These are phyloP conservation scores for Thymus quinquecostatus DNA, from an alignment of 257 asterid species.

Conservation along the genomic window DNA sequence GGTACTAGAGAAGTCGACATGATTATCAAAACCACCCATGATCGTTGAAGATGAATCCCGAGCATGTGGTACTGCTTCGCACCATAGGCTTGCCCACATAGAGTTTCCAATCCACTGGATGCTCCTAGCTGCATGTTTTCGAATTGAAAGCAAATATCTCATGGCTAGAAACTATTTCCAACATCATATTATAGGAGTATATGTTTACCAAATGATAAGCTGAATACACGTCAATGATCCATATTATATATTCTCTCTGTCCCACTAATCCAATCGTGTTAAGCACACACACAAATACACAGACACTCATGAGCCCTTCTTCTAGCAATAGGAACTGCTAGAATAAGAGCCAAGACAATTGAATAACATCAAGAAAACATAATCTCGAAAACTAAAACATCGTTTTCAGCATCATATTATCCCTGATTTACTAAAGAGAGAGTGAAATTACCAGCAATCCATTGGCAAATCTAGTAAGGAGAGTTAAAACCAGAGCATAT, in stretches of 20 bases:
- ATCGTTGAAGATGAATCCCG: conserved; percentile 76
- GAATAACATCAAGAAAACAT: neutral
- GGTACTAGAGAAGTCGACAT: conserved; percentile 52
- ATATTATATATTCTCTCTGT: too few relatives aligned
- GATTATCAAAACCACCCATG: conserved; percentile 59
- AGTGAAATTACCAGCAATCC: conserved; percentile 54
- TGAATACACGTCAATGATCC: too few relatives aligned
- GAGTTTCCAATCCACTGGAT: conserved; percentile 81
- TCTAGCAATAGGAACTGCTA: too few relatives aligned
- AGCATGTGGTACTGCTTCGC: conserved; percentile 81
- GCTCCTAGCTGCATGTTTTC: conserved; percentile 58
- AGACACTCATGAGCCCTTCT: too few relatives aligned
- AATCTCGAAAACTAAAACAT: neutral
- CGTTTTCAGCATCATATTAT: neutral
- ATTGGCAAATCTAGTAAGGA: conserved; percentile 53
- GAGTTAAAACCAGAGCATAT: conserved; percentile 55
- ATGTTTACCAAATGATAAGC: neutral
- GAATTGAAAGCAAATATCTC: too few relatives aligned
- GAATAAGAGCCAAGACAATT: neutral
- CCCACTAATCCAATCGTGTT: too few relatives aligned
- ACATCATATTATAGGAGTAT: too few relatives aligned
- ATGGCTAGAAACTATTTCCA: neutral
- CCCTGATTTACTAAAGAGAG: neutral
- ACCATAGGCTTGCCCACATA: conserved; percentile 88
- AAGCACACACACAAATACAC: too few relatives aligned